Base-by-base conservation (phyloP, 345 rosid species). In the Corchorus olitorius region DNA sequence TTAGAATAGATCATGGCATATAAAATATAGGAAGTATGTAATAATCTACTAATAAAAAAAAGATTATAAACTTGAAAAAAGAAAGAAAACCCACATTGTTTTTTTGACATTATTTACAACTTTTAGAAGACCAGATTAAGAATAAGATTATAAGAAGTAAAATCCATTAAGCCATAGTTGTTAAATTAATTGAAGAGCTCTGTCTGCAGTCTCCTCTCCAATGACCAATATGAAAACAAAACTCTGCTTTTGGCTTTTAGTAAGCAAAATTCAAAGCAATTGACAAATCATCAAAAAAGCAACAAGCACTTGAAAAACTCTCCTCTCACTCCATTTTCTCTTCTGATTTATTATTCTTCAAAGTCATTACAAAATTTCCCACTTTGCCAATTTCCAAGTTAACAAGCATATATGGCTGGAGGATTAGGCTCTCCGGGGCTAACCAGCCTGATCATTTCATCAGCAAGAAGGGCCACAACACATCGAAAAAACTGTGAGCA, bases 401-500 rank as follows among this genome's bases (percentile, higher is more conserved):
- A 61, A 61, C 43, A 16, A 19, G 4, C 50, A 65, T 27, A 65
- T 27, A 27, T 65, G 70, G 76, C 65, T 14, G 16, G 80, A 15
- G 86, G 86, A 13, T 48, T 83, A 0, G 75, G 79, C 11, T 84
- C 83, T 2, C 19, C 75, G 6, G 68, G 87, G 20, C 65, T 84
- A 17, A 67, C 79, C 10, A 72, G 68, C 48, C 60, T 79, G 73
- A 79, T 84, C n/a, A 61, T 75, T 52, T 65, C 78, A 56, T 74
- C 87, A 27, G 85, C 87, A 3, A 66, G 79, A 45, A 81, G 61
- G 63, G 82, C 86, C 12, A 39, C 78, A 9, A 41, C 65, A 3
- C 87, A 86, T 72, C 72, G 63, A 55, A 81, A 46, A 10, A 86
- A 86, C 79, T 84, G 87, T 66, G 62, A 72, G 74, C 81, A 78